phyloP scores from a whole-genome alignment of 1,139 yeast species.

The Pichia sp. region DNA sequence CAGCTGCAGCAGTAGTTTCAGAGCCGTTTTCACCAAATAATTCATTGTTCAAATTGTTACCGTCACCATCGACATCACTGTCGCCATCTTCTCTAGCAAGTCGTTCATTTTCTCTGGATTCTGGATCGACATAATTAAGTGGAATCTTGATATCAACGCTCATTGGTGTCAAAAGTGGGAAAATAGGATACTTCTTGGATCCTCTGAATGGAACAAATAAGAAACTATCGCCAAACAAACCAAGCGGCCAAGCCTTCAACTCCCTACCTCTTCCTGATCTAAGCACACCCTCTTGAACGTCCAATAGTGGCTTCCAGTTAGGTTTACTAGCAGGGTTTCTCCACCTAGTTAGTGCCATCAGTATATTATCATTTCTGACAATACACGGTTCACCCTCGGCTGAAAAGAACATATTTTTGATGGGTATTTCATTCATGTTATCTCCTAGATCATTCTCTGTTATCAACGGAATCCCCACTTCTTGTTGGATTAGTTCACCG shows the following conservation, averaged over 20 bases:
- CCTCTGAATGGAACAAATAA: conserved; percentile 72
- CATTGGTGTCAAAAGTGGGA: conserved; percentile 80
- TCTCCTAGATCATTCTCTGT: conserved; percentile 24
- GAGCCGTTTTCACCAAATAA: conserved; percentile 21
- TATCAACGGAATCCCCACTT: conserved; percentile 29
- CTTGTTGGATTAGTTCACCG: conserved; percentile 32
- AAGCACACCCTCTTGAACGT: conserved; percentile 51
- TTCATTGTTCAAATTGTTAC: conserved; percentile 21
- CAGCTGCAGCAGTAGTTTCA: conserved; percentile 1
- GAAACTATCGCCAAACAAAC: conserved; percentile 60
- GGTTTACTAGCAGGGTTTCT: conserved; percentile 60
- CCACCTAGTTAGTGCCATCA: conserved; percentile 72
- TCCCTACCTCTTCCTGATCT: conserved; percentile 39
- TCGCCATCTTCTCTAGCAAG: not conserved
- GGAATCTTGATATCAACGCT: conserved; percentile 72
- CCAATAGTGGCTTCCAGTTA: conserved; percentile 83
- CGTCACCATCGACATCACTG: conserved; percentile 24
- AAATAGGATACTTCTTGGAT: conserved; percentile 39
- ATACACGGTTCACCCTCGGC: conserved; percentile 84
- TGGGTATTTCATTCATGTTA: conserved; percentile 20
- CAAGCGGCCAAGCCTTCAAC: conserved; percentile 78
- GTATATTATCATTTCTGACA: conserved; percentile 68
- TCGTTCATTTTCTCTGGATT: conserved; percentile 19
- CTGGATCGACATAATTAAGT: conserved; percentile 25
- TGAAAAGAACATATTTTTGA: conserved; percentile 73